These are phyloP conservation scores for Albugo laibachii DNA, from an alignment of 352 stramenopile species.

Conservation along the genomic window DNA sequence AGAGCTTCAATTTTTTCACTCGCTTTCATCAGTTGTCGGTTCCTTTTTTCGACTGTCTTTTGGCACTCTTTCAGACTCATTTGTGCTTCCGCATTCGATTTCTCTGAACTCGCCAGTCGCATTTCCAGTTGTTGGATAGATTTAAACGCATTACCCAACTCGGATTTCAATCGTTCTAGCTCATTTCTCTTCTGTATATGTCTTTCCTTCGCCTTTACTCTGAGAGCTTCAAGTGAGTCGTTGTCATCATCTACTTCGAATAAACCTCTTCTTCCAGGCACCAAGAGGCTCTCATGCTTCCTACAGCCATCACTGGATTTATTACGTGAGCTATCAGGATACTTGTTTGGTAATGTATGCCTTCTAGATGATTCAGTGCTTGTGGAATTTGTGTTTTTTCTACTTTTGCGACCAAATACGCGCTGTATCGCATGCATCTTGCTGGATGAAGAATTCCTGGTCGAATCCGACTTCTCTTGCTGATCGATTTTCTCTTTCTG, in stretches of 20 bases:
- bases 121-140: constrained; percentile 15
- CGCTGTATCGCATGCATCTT: no score
- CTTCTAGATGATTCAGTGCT: no score
- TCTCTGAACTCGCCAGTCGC: constrained; percentile 13
- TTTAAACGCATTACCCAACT: constrained; percentile 21
- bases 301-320: no score
- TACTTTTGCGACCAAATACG: no score
- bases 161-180: constrained; percentile 19
- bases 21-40: constrained; percentile 68
- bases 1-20: constrained; percentile 46
- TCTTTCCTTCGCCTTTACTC: constrained; percentile 41
- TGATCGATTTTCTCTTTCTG: no score
- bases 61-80: constrained; percentile 68
- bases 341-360: no score
- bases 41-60: constrained; percentile 69
- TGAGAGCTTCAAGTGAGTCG: constrained; percentile 53
- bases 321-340: no score
- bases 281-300: background rate
- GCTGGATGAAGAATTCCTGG: no score
- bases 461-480: no score
- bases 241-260: constrained; percentile 60
- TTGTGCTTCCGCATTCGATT: constrained; percentile 33
- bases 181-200: constrained; percentile 52
- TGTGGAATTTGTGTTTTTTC: no score
- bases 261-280: constrained; percentile 28